Conservation (phyloP, 2,329 filamentous ascomycete species). For the Fusarium nodosum region DNA sequence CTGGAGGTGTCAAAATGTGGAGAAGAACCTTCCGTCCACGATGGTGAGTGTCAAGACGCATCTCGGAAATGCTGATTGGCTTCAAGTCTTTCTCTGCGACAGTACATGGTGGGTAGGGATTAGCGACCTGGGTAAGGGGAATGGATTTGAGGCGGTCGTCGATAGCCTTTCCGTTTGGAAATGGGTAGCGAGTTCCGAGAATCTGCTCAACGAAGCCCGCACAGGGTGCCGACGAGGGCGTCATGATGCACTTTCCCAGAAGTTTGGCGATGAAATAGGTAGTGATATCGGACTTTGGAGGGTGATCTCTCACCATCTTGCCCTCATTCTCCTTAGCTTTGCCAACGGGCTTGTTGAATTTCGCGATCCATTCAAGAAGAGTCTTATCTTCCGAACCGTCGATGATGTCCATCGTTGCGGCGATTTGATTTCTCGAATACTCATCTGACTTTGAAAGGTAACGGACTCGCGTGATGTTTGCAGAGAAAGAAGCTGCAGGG, state of each 20-base stretch:
- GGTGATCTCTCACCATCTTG: conserved; percentile 22
- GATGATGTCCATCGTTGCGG: conserved; percentile 14
- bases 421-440: rapidly evolving
- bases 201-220: not conserved
- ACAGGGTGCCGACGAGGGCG: not conserved
- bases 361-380: not conserved
- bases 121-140: not conserved
- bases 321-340: conserved; percentile 7
- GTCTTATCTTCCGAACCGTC: not conserved
- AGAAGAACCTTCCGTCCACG: not conserved
- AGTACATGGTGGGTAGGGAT: conserved; percentile 19
- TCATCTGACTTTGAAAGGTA: too few relatives aligned
- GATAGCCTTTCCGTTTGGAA: not conserved
- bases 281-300: rapidly evolving
- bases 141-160: not conserved
- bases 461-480: rapidly evolving
- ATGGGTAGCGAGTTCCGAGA: not conserved
- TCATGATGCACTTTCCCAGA: not conserved
- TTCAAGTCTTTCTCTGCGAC: not conserved
- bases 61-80: conserved; percentile 1
- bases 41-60: not conserved
- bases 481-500: not conserved
- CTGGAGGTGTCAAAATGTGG: not conserved
- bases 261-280: not conserved
- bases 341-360: not conserved